Evolutionary conservation across 139 green algal genomes (phyloP), one percentile per base, ranked within the genome.

Genomic region (Bryopsis sp.): DNA sequence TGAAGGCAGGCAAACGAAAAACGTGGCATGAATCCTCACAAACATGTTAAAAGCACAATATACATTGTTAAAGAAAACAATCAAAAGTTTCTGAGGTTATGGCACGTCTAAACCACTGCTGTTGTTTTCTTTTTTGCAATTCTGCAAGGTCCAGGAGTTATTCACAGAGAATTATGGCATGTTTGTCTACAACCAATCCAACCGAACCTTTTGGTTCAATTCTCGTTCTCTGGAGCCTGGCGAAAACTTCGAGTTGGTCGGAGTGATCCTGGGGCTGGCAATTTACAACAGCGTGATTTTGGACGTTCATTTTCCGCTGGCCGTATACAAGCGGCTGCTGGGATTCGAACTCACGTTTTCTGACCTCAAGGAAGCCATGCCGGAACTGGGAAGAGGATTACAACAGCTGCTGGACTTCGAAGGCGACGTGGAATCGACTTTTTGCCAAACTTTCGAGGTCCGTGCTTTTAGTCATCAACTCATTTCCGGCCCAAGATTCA

Each of bases 241-340:
- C 48, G 66, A 74, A 36, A 74, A 81, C 48, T 88, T 80, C 59
- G 47, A 80, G 48, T 47, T 81, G 73, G 71, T 92, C 24, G 87
- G 87, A 47, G 72, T 78, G 32, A 32, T 93, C 31, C 47, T 94
- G 60, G 85, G 85, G 1, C 74, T 94, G 46, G 87, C 86, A 11
- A 86, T 89, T 38, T 94, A 93, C 75, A 94, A 94, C 74, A 61
- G 54, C n/a, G 58, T 88, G 72, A 90, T 94, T 64, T 76, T 94
- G 28, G 86, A 92, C 37, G 58, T 92, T n/a, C 81, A 81, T 60
- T 82, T 94, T 39, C 87, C 87, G 2, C 68, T 80, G 62, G 76
- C 58, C 15, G 47, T 74, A 2, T 79, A 73, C 68, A 76, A 76
- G 57, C 72, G 72, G 36, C 68, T 73, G 1, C 48, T 62, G 33